Conservation (phyloP, 2,329 filamentous ascomycete genomes). For the Talaromyces atroroseus region DNA sequence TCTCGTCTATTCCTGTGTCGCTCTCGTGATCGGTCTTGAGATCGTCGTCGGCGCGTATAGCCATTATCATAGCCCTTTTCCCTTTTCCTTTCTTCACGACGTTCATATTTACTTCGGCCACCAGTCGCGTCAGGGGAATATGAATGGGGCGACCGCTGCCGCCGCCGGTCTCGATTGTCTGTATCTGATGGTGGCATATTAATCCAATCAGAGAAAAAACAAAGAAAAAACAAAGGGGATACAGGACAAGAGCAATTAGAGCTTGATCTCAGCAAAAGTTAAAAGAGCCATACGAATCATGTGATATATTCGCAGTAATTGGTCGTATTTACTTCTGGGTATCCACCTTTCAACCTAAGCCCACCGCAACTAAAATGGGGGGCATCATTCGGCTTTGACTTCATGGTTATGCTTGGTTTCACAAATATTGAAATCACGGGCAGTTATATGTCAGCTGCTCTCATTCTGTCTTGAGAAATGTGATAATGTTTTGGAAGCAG, state of each 20-base stretch:
- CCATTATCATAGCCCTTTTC: conserved; percentile 2
- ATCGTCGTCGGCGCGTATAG: conserved; percentile 3
- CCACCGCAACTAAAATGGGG: too few species aligned
- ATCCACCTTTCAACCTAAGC: background rate
- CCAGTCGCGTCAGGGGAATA: background rate
- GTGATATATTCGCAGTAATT: background rate
- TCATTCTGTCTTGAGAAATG: conserved; percentile 24
- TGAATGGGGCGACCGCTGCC: conserved; percentile 16
- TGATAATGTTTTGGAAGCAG: conserved; percentile 45
- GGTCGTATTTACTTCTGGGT: background rate
- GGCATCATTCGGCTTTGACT: background rate
- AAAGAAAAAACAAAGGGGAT: background rate
- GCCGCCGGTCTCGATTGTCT: conserved; percentile 17
- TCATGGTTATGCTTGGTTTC: background rate
- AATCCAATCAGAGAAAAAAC: too few species aligned
- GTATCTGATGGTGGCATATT: conserved; percentile 12
- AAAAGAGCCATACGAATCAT: background rate
- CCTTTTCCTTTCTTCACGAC: conserved; percentile 16
- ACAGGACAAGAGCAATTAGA: background rate
- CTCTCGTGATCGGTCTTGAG: conserved; percentile 21
- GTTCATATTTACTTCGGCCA: conserved; percentile 18
- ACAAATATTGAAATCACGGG: background rate
- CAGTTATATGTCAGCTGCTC: conserved; percentile 14
- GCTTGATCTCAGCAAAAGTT: background rate
- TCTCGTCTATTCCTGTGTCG: conserved; percentile 20